A percentile compares a stretch with the other conserved stretches of the same genome.
Conservation (phyloP, 768 basidiomycete genomes). For the Leccinum aurantiacum region DNA sequence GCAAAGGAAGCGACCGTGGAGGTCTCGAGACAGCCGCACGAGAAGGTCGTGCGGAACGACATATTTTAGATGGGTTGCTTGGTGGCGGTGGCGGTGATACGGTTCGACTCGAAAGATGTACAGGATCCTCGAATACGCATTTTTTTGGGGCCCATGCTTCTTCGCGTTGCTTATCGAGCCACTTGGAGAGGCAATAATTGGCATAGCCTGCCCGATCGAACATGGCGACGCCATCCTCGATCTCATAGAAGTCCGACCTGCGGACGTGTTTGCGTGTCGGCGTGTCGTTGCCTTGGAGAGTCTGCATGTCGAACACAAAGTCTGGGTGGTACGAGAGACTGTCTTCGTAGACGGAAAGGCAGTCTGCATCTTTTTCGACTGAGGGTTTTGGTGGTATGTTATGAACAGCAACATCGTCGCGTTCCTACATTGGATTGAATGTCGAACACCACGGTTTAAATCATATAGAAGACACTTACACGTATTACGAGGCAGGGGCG, state of each 20-base stretch:
- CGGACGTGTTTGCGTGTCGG: constrained; percentile 9
- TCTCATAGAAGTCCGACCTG: constrained; percentile 29
- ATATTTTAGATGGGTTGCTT: neutral
- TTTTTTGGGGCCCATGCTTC: constrained; percentile 17
- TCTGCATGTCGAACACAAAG: constrained; percentile 19
- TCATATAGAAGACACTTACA: constrained; percentile 13
- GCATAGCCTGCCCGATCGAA: constrained; percentile 30
- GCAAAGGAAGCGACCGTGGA: constrained; percentile 13
- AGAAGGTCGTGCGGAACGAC: neutral
- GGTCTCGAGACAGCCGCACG: neutral
- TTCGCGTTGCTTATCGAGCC: constrained; percentile 30
- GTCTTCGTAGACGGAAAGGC: constrained; percentile 30
- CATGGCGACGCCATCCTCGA: constrained; percentile 26
- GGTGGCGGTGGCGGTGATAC: constrained; percentile 11
- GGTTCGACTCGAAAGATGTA: constrained; percentile 13
- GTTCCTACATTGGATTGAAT: constrained; percentile 17
- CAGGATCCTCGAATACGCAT: constrained; percentile 24
- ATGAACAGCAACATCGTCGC: constrained; percentile 1
- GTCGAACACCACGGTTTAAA: neutral
- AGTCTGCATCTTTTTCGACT: constrained; percentile 20
- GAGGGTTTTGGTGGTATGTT: neutral
- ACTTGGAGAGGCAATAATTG: constrained; percentile 24
- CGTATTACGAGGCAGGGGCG: constrained; percentile 32
- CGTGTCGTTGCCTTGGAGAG: constrained; percentile 17
- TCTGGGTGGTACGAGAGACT: constrained; percentile 25